These are phyloP conservation scores for Fusarium ambrosium DNA, from an alignment of 2,329 filamentous ascomycete genomes.

Conservation along the genomic window DNA sequence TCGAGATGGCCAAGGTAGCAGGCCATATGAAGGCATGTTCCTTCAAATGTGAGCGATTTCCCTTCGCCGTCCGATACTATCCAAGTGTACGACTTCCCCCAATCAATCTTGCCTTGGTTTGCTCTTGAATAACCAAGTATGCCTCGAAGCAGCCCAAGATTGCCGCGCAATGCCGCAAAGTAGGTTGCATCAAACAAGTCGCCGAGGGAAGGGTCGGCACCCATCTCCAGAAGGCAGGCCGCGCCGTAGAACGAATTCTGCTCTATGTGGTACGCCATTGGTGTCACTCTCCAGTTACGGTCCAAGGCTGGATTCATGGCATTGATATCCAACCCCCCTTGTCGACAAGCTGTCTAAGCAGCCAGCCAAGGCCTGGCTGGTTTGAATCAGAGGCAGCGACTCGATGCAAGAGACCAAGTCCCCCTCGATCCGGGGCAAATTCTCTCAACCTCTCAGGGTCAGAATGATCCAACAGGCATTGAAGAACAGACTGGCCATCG, in stretches of 20 bases:
- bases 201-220: neutral
- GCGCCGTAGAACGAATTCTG: neutral
- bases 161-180: neutral
- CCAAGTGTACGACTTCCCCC: neutral
- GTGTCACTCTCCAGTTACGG: neutral
- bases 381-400: neutral
- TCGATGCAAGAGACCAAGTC: neutral
- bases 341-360: neutral
- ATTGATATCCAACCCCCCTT: neutral
- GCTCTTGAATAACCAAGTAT: neutral
- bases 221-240: neutral
- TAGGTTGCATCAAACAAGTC: neutral
- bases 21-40: neutral
- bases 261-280: neutral
- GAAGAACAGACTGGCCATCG: neutral
- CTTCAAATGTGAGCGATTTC: no score
- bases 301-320: neutral
- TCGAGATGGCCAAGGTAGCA: neutral
- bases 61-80: no score
- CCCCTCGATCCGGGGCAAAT: accelerated
- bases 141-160: neutral
- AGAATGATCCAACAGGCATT: neutral
- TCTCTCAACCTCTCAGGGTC: neutral
- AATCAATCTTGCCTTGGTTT: neutral
- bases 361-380: neutral